Percentiles rank a stretch among this genome's conserved stretches.
Evolutionary conservation across 345 rosid genomes (phyloP).

Genomic region (Murraya paniculata): DNA sequence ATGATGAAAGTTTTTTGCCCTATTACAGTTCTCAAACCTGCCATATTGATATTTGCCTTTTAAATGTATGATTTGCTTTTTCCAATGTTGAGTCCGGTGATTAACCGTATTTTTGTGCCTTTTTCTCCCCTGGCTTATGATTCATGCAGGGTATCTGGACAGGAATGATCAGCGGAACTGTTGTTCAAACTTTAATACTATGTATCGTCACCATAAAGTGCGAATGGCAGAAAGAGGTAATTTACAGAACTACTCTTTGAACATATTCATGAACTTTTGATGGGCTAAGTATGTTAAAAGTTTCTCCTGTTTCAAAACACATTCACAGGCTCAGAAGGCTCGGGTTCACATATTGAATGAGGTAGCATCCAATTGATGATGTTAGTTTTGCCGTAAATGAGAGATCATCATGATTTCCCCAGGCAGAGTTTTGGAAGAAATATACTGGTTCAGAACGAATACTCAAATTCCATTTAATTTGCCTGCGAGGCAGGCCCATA

Average conservation of each 20-base stretch:
- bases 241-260: neutral
- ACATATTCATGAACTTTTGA: neutral
- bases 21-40: neutral
- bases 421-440: neutral
- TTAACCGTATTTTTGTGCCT: neutral
- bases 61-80: neutral
- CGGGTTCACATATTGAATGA: constrained; percentile 7
- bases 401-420: neutral
- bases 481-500: neutral
- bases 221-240: constrained; percentile 48
- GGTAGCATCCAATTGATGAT: constrained; percentile 7
- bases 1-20: neutral
- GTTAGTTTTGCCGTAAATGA: neutral
- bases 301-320: neutral
- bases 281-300: neutral
- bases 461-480: neutral
- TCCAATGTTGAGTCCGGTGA: neutral
- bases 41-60: neutral
- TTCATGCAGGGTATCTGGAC: constrained; percentile 45
- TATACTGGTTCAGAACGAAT: no score
- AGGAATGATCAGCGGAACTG: constrained; percentile 51
- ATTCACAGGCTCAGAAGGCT: constrained; percentile 25
- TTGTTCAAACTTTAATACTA: constrained; percentile 42
- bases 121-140: neutral
- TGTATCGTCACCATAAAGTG: constrained; percentile 35